Percentiles rank a stretch among this genome's conserved stretches.
phyloP scores from a whole-genome alignment of 2,329 filamentous ascomycete species.

The Sphaerulina vaccinii region DNA sequence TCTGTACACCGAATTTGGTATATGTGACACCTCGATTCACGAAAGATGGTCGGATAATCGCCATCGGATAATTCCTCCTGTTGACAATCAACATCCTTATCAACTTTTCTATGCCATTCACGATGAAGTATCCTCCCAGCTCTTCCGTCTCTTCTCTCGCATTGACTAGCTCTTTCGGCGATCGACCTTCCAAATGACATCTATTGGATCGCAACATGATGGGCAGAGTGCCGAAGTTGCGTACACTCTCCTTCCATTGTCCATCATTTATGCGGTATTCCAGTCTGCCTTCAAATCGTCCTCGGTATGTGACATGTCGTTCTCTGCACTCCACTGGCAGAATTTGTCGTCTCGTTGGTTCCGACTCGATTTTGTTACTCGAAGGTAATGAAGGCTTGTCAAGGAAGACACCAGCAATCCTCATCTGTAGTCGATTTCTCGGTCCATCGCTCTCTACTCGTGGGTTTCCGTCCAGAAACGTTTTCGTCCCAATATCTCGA shows the following conservation, averaged over 20 bases:
- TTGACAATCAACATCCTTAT: constrained; percentile 89
- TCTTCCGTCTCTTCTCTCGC: constrained; percentile 96
- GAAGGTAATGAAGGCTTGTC: constrained; percentile 78
- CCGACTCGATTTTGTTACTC: constrained; percentile 79
- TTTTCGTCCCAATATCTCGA: constrained; percentile 85
- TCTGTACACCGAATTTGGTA: constrained; percentile 84
- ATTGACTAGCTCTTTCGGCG: constrained; percentile 77
- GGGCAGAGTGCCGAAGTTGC: constrained; percentile 84
- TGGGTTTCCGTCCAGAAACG: constrained; percentile 72
- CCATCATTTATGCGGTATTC: constrained; percentile 86
- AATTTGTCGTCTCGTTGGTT: constrained; percentile 77
- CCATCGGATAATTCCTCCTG: constrained; percentile 90
- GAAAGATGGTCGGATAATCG: constrained; percentile 88
- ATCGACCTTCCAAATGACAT: constrained; percentile 85
- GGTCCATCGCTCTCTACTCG: constrained; percentile 55
- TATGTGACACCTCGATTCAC: constrained; percentile 82
- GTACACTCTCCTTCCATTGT: constrained; percentile 75
- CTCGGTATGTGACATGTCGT: constrained; percentile 86
- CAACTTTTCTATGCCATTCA: constrained; percentile 96
- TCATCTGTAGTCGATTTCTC: constrained; percentile 70
- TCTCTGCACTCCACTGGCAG: constrained; percentile 92
- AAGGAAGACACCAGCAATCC: constrained; percentile 76
- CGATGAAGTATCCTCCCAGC: constrained; percentile 92
- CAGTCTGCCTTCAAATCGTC: constrained; percentile 76
- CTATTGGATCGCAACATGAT: constrained; percentile 91